Base-by-base conservation (phyloP, 2,329 filamentous ascomycete species). In the Xylariaceae sp. region DNA sequence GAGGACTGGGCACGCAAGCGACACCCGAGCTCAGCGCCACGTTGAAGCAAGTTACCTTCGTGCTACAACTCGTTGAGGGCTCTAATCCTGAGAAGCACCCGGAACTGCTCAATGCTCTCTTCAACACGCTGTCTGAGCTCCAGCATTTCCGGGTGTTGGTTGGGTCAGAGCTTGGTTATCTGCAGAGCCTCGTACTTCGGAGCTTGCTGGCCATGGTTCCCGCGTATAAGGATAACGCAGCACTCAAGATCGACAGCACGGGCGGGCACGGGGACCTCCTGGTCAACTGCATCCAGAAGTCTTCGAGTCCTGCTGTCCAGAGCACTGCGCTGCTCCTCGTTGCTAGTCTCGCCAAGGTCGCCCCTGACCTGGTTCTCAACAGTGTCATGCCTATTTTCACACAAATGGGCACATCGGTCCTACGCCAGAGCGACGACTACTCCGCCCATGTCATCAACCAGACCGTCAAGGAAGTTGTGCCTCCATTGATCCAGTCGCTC, bases 331-430 rank as follows among this genome's bases (percentile, higher is more conserved):
- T 99, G 11, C 83, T 97, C 7, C 80, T 99, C 30, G 90, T 97
- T 59, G 92, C 93, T 23, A 88, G 87, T 58, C 80, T 99, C 47
- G 93, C 94, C 18, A 88, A 88, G 45, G 89, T 92, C 66, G 90
- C 91, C 0, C 94, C 95, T 0, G 92, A 96, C 72, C 78, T 96
- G 52, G 90, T 99, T 2, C 81, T 99, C 59, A 93, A 99, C 75
- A 97, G 92, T 67, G 90, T 99, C 56, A 99, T 99, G 94, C 94
- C 94, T 10, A 93, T 99, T 55, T 99, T 99, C 76, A 97, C 94
- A 0, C 97, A 97, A 72, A 97, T 97, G 88, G 92, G 93, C 48
- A 89, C 88, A 49, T 96, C 90, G 2, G 88, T 97, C 17, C 82
- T 99, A 53, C 87, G 90, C 53, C 93, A 97, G 75, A 91, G 90